phyloP scores from a whole-genome alignment of 1,139 yeast genomes.

The Blastobotrys ciferrii region DNA sequence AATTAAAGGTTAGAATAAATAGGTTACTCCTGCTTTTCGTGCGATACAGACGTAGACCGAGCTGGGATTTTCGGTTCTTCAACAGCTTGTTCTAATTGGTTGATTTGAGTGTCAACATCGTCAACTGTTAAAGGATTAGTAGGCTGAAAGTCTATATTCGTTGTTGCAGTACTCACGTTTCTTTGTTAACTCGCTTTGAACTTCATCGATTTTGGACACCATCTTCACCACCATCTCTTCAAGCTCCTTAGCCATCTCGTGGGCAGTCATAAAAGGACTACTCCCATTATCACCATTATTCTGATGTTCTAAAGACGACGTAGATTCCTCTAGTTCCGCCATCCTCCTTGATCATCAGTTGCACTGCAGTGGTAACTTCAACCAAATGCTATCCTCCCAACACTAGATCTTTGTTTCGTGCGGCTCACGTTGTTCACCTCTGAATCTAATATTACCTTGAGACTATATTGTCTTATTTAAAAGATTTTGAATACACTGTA shows the following conservation, averaged over 20 bases:
- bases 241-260: constrained; percentile 22
- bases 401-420: too few relatives aligned
- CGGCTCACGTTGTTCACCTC: too few relatives aligned
- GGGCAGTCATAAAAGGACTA: constrained; percentile 15
- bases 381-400: background rate
- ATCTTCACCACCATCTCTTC: constrained; percentile 19
- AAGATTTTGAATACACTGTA: too few relatives aligned
- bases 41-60: background rate
- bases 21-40: constrained; percentile 6
- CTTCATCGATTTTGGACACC: constrained; percentile 17
- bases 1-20: constrained; percentile 3
- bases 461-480: too few relatives aligned
- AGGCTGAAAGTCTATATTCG: background rate
- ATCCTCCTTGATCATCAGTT: constrained; percentile 2
- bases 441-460: too few relatives aligned
- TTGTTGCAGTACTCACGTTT: constrained; percentile 19
- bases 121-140: background rate
- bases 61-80: constrained; percentile 18
- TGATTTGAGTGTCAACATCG: constrained; percentile 13
- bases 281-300: constrained; percentile 4
- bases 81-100: constrained; percentile 11
- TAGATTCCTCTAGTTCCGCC: constrained; percentile 11
- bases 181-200: constrained; percentile 20
- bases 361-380: background rate
- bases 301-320: constrained; percentile 7